Conservation (phyloP, 495 filamentous ascomycete genomes). For the Aspergillus saccharolyticus region DNA sequence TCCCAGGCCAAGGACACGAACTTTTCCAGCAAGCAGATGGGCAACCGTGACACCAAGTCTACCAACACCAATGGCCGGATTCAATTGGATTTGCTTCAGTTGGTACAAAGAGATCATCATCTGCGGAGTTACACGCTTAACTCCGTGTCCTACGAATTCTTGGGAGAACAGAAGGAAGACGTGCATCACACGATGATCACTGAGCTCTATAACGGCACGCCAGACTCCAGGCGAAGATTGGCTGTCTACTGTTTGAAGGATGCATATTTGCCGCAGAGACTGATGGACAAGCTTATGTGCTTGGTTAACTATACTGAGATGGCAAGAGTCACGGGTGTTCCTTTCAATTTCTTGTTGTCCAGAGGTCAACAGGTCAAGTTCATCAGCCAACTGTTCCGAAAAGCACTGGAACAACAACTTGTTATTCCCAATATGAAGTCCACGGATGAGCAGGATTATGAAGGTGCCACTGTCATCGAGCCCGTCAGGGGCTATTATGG, state of each 20-base stretch:
- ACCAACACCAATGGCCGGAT: slow-evolving; percentile 93
- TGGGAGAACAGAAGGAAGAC: slow-evolving; percentile 98
- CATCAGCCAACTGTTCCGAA: slow-evolving; percentile 93
- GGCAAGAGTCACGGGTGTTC: slow-evolving; percentile 98
- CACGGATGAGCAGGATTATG: slow-evolving; percentile 76
- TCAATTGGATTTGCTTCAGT: slow-evolving; percentile 87
- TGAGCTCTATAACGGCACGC: slow-evolving; percentile 90
- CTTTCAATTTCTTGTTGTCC: slow-evolving; percentile 90
- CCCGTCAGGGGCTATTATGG: slow-evolving; percentile 87
- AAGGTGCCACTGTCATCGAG: slow-evolving; percentile 97
- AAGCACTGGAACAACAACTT: slow-evolving; percentile 83
- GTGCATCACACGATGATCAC: slow-evolving; percentile 99
- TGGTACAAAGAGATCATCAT: slow-evolving; percentile 91
- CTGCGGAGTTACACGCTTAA: slow-evolving; percentile 96
- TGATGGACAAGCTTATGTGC: slow-evolving; percentile 98
- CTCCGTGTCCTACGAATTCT: slow-evolving; percentile 92
- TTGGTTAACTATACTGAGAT: slow-evolving; percentile 98
- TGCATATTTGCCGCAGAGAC: slow-evolving; percentile 86
- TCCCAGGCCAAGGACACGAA: slow-evolving; percentile 71
- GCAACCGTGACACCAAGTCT: slow-evolving; percentile 85
- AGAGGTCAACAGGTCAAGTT: slow-evolving; percentile 97
- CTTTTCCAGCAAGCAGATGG: slow-evolving; percentile 98
- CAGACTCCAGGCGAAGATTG: slow-evolving; percentile 82
- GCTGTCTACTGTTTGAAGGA: slow-evolving; percentile 98
- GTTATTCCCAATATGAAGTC: slow-evolving; percentile 81